Percentiles rank a stretch among this genome's conserved stretches.
Conservation (phyloP, 108 stramenopile genomes). For the Pseudonitzschia pungens region DNA sequence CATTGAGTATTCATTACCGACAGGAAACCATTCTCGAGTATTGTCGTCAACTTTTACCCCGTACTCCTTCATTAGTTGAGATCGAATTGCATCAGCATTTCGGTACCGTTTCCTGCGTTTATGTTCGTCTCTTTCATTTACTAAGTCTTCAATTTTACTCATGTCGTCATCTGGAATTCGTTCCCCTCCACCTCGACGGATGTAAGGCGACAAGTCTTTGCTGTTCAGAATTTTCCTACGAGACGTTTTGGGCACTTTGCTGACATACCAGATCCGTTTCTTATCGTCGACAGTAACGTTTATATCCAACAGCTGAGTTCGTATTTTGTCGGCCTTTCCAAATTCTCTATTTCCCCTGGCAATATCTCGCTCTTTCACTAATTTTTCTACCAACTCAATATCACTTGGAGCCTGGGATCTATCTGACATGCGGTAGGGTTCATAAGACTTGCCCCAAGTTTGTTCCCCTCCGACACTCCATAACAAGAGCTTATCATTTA, state of each 20-base stretch:
- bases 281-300: slow-evolving; percentile 50
- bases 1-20: slow-evolving; percentile 8
- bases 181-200: slow-evolving; percentile 39
- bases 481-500: slow-evolving; percentile 47
- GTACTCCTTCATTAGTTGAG: slow-evolving; percentile 39
- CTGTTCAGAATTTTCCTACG: neutral
- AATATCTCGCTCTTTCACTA: slow-evolving; percentile 40
- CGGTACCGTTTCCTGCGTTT: slow-evolving; percentile 48
- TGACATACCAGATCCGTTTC: slow-evolving; percentile 48
- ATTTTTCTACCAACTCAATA: slow-evolving; percentile 24
- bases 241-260: neutral
- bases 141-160: slow-evolving; percentile 22
- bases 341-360: slow-evolving; percentile 55
- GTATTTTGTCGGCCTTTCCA: slow-evolving; percentile 56
- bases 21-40: slow-evolving; percentile 45
- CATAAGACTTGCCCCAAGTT: slow-evolving; percentile 1
- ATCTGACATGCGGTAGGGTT: neutral
- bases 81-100: slow-evolving; percentile 59
- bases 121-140: slow-evolving; percentile 39
- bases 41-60: slow-evolving; percentile 51
- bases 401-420: slow-evolving; percentile 20
- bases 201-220: slow-evolving; percentile 10
- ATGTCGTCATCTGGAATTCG: slow-evolving; percentile 36
- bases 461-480: slow-evolving; percentile 57
- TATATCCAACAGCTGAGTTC: slow-evolving; percentile 45